Base-by-base conservation (phyloP, 495 filamentous ascomycete species). In the Annulohypoxylon maeteangense region DNA sequence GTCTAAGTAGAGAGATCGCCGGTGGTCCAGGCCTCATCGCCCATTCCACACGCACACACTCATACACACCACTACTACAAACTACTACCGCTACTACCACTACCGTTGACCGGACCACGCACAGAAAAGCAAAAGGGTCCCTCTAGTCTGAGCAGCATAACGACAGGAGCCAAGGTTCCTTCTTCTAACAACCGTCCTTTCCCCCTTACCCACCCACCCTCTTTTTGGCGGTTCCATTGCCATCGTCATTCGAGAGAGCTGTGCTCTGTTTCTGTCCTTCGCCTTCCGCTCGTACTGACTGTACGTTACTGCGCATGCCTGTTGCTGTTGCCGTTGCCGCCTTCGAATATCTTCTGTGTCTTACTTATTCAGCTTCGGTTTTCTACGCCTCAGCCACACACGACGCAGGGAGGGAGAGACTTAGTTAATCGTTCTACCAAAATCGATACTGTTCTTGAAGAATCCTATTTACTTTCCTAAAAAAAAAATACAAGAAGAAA, bases 1-100 rank as follows among this genome's bases (percentile, higher is more conserved):
- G 31, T 71, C 50, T 63, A 47, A 65, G 65, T 68, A 69, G 65
- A 68, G 65, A 73, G 70, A 73, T 69, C 70, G 65, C 45, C 70
- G 48, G 57, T 62, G 70, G 70, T 73, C 70, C 65, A 73, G 70
- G 65, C 70, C 65, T 73, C 38, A 66, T 38, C 57, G 38, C 23
- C 56, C 48, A 61, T 66, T 64, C 56, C 65, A 63, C 58, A 57
- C 63, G 36, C 62, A 63, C 68, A 66, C 11, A 51, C 47, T 27
- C 68, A 57, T 56, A 42, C 36, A 50, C 54, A 60, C 61, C 51
- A 69, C 32, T 20, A 58, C 32, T 44, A 44, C 40, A 18, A 23
- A 62, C 27, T 16, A 42, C 25, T 50, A 66, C 47, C 16, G 55
- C 65, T 50, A 59, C 61, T 45, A 53, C 54, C 25, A 29, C 44